A percentile compares a stretch with the other conserved stretches of the same genome.
These are phyloP conservation scores for Ustilaginoidea virens DNA, from an alignment of 2,329 filamentous ascomycete genomes.

Conservation along the genomic window DNA sequence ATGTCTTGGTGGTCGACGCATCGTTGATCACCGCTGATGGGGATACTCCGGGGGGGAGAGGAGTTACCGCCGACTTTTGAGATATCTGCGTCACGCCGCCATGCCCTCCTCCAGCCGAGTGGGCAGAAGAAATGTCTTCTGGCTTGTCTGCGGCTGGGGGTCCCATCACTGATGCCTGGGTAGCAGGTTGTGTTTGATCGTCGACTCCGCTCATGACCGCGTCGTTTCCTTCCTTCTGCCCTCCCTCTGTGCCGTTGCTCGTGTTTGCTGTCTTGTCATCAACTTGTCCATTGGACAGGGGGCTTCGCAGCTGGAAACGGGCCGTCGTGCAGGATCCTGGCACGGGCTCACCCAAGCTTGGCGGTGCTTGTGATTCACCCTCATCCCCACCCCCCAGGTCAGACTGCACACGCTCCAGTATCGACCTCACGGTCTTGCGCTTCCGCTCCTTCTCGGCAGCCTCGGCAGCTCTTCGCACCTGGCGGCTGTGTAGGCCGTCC, in stretches of 20 bases:
- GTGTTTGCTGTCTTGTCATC: constrained; percentile 16
- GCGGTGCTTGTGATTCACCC: constrained; percentile 38
- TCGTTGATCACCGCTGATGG: constrained; percentile 57
- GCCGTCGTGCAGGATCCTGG: constrained; percentile 36
- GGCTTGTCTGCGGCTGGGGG: constrained; percentile 30
- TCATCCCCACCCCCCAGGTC: constrained; percentile 35
- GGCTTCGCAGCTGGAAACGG: constrained; percentile 39
- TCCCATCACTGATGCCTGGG: constrained; percentile 31
- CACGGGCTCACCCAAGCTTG: constrained; percentile 49
- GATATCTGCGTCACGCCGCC: constrained; percentile 43
- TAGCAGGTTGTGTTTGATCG: constrained; percentile 27
- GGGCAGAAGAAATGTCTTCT: too few relatives aligned
- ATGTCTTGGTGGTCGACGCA: constrained; percentile 86
- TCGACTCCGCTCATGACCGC: constrained; percentile 46
- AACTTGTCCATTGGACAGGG: constrained; percentile 44
- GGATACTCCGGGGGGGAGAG: constrained; percentile 40
- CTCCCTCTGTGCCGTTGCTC: constrained; percentile 32
- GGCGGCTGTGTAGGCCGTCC: constrained; percentile 64
- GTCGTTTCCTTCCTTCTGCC: constrained; percentile 28
- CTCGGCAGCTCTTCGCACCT: constrained; percentile 47
- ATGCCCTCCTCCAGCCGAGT: constrained; percentile 20
- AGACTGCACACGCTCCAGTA: constrained; percentile 32
- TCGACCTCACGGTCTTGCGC: constrained; percentile 43
- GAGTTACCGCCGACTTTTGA: constrained; percentile 45
- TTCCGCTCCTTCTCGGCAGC: constrained; percentile 47